A percentile compares a stretch with the other conserved stretches of the same genome.
Conservation (phyloP, 768 basidiomycete species). For the Psilocybe tampanensis region DNA sequence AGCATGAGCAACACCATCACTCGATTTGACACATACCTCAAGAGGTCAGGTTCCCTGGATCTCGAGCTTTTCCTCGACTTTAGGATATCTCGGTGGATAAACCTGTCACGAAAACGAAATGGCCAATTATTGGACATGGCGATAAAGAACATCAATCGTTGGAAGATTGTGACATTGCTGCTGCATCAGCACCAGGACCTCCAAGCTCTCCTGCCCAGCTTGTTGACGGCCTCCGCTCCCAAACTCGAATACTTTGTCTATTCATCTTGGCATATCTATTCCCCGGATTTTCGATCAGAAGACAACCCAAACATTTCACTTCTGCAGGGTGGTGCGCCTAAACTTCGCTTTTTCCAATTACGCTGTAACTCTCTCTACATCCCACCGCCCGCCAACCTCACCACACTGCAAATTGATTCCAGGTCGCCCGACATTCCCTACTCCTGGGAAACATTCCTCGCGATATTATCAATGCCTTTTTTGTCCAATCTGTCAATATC, state of each 20-base stretch:
- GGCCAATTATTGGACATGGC: conserved; percentile 9
- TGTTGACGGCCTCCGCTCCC: conserved; percentile 9
- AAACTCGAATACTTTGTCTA: conserved; percentile 17
- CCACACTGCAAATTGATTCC: conserved; percentile 19
- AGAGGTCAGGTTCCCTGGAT: conserved; percentile 16
- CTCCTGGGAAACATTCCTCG: conserved; percentile 2
- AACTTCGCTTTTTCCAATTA: conserved; percentile 15
- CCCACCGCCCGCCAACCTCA: conserved; percentile 17
- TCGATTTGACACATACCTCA: conserved; percentile 21
- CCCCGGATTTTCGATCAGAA: too few relatives aligned
- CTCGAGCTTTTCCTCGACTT: conserved; percentile 20
- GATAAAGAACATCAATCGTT: conserved; percentile 11
- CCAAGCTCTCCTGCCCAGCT: background rate
- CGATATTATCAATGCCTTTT: conserved; percentile 13
- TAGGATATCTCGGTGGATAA: background rate
- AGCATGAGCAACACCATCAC: conserved; percentile 4
- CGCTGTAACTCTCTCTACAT: conserved; percentile 3
- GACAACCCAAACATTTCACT: background rate
- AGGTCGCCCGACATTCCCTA: background rate
- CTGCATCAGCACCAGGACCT: background rate
- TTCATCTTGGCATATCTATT: conserved; percentile 4
- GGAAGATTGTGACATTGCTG: conserved; percentile 16
- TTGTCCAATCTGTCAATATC: conserved; percentile 17
- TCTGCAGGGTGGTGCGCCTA: conserved; percentile 18
- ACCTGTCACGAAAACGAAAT: background rate